Conservation (phyloP, 2,329 filamentous ascomycete species). For the Delphinella strobiligena region DNA sequence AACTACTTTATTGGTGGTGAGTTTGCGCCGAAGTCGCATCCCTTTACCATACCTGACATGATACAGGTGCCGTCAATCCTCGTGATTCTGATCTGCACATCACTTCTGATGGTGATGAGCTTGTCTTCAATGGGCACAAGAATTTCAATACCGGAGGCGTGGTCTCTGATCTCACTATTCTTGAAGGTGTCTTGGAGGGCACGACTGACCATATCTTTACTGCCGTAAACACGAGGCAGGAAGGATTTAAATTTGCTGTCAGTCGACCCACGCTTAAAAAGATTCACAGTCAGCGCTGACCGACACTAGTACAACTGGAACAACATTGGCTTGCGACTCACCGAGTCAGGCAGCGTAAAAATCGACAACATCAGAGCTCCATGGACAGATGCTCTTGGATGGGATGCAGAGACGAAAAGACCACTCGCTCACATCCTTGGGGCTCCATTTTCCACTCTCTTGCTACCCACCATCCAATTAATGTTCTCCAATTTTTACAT, state of each 20-base stretch:
- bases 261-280: too few relatives aligned
- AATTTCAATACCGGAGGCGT: slow-evolving; percentile 58
- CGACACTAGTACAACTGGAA: slow-evolving; percentile 47
- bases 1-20: slow-evolving; percentile 53
- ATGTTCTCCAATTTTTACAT: slow-evolving; percentile 57
- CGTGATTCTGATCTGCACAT: slow-evolving; percentile 50
- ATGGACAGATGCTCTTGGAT: slow-evolving; percentile 52
- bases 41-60: not conserved
- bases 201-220: slow-evolving; percentile 52
- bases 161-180: slow-evolving; percentile 51
- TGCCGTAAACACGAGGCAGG: slow-evolving; percentile 45
- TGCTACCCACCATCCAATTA: slow-evolving; percentile 52
- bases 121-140: slow-evolving; percentile 52
- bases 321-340: slow-evolving; percentile 50
- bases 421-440: slow-evolving; percentile 39
- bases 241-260: slow-evolving; percentile 40
- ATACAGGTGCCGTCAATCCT: slow-evolving; percentile 43
- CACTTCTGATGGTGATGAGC: slow-evolving; percentile 38
- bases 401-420: slow-evolving; percentile 39
- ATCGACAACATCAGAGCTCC: slow-evolving; percentile 45
- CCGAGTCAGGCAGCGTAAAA: slow-evolving; percentile 50
- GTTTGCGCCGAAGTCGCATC: not conserved
- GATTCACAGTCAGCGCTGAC: not conserved
- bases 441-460: slow-evolving; percentile 44
- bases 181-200: slow-evolving; percentile 49